Conservation (phyloP, 305 asterid genomes). For the Fraxinus nigra region DNA sequence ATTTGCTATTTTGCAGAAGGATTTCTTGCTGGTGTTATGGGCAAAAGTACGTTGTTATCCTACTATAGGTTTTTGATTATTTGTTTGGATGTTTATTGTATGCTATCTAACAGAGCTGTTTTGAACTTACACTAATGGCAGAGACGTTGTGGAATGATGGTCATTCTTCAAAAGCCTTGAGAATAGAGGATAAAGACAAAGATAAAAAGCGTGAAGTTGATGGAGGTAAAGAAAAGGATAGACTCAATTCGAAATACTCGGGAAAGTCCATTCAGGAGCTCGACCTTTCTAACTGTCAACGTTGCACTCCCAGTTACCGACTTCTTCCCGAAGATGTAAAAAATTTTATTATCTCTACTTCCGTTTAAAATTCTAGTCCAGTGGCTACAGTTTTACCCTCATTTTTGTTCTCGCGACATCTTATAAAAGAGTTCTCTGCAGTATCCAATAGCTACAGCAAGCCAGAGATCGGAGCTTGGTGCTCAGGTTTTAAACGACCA, state of each 20-base stretch:
- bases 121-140: slow-evolving; percentile 31
- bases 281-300: slow-evolving; percentile 79
- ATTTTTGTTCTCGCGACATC: neutral
- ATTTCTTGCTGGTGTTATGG: slow-evolving; percentile 91
- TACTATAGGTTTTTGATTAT: slow-evolving; percentile 8
- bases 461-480: slow-evolving; percentile 93
- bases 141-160: slow-evolving; percentile 90
- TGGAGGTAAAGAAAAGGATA: slow-evolving; percentile 80
- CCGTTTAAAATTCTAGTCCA: neutral
- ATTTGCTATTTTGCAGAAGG: slow-evolving; percentile 71
- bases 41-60: slow-evolving; percentile 71
- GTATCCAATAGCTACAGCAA: slow-evolving; percentile 87
- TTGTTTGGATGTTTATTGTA: slow-evolving; percentile 17
- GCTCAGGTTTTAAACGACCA: slow-evolving; percentile 82
- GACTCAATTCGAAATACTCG: slow-evolving; percentile 73
- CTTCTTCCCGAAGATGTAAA: slow-evolving; percentile 98
- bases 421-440: slow-evolving; percentile 35
- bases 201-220: slow-evolving; percentile 76
- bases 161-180: slow-evolving; percentile 60
- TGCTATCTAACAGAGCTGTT: slow-evolving; percentile 28
- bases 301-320: slow-evolving; percentile 96
- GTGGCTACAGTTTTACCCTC: neutral
- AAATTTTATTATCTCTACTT: neutral
- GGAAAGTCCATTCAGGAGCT: slow-evolving; percentile 98
- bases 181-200: slow-evolving; percentile 75